These are phyloP conservation scores for Botryobasidium botryosum DNA, from an alignment of 768 basidiomycete genomes.

Conservation along the genomic window DNA sequence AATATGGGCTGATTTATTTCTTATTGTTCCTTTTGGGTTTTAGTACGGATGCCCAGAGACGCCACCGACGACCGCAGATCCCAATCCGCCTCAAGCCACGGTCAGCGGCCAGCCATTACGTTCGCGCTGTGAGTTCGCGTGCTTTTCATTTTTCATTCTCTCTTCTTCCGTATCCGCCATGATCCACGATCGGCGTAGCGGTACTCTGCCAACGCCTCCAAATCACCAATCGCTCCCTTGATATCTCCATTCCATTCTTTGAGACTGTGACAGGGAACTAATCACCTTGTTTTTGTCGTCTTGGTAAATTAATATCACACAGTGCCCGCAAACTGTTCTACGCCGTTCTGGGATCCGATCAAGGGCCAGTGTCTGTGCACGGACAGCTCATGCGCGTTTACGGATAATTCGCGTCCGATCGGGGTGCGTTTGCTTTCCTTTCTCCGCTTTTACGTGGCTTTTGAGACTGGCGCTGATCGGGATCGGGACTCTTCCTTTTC, in stretches of 20 bases:
- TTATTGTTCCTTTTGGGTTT: constrained; percentile 2
- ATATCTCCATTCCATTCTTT: no score
- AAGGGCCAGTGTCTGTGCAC: constrained; percentile 45
- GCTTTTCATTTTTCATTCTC: no score
- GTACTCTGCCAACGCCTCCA: no score
- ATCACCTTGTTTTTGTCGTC: background rate
- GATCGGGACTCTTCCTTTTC: background rate
- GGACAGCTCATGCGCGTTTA: constrained; percentile 38
- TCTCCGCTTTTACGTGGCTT: background rate
- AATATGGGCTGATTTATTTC: background rate
- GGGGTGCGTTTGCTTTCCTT: constrained; percentile 29
- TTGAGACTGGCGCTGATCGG: background rate
- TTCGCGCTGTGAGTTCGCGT: constrained; percentile 37
- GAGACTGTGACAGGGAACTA: background rate
- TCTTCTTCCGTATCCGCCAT: no score
- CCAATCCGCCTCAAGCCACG: constrained; percentile 45
- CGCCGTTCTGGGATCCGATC: constrained; percentile 70
- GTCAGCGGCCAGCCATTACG: constrained; percentile 30
- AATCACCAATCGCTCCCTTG: no score
- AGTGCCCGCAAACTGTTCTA: constrained; percentile 60
- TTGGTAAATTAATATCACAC: background rate
- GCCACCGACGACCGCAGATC: constrained; percentile 38
- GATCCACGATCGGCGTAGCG: no score
- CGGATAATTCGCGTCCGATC: constrained; percentile 44
- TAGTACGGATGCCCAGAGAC: constrained; percentile 58